Evolutionary conservation across 345 rosid species (phyloP).

Genomic region (Cardamine occulta): DNA sequence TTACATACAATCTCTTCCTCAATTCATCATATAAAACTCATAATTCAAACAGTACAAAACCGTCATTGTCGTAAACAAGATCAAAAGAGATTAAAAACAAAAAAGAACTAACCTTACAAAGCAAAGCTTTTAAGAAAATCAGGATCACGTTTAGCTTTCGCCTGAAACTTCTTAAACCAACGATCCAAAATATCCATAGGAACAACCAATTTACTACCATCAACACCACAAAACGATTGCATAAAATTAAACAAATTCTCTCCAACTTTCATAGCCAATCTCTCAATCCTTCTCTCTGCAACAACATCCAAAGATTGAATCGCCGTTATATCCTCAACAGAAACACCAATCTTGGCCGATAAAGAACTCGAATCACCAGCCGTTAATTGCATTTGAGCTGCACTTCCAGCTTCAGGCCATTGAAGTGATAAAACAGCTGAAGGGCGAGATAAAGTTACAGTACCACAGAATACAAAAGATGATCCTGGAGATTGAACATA

Average conservation of each 20-base stretch:
- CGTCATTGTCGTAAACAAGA: background rate
- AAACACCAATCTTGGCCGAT: conserved; percentile 85
- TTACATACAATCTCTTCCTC: background rate
- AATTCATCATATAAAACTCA: background rate
- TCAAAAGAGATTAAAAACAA: background rate
- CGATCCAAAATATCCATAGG: conserved; percentile 96
- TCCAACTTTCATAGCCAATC: conserved; percentile 94
- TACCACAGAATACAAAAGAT: conserved; percentile 78
- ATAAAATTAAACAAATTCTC: conserved; percentile 90
- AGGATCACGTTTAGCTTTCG: conserved; percentile 87
- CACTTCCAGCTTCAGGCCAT: conserved; percentile 87
- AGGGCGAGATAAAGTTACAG: conserved; percentile 77
- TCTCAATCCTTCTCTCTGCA: conserved; percentile 69
- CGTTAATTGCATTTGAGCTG: conserved; percentile 60
- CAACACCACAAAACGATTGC: conserved; percentile 97
- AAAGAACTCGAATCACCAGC: conserved; percentile 61
- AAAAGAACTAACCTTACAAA: conserved; percentile 45
- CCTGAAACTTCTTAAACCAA: conserved; percentile 97
- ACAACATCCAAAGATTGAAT: conserved; percentile 53
- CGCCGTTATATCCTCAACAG: conserved; percentile 73
- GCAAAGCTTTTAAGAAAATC: conserved; percentile 78
- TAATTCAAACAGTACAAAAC: background rate
- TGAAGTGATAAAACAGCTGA: conserved; percentile 82
- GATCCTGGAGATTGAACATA: conserved; percentile 94
- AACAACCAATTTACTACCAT: conserved; percentile 81